Evolutionary conservation across 108 stramenopile genomes (phyloP), one percentile per base, ranked within the genome.

Genomic region (Aurantiochytrium sp.): DNA sequence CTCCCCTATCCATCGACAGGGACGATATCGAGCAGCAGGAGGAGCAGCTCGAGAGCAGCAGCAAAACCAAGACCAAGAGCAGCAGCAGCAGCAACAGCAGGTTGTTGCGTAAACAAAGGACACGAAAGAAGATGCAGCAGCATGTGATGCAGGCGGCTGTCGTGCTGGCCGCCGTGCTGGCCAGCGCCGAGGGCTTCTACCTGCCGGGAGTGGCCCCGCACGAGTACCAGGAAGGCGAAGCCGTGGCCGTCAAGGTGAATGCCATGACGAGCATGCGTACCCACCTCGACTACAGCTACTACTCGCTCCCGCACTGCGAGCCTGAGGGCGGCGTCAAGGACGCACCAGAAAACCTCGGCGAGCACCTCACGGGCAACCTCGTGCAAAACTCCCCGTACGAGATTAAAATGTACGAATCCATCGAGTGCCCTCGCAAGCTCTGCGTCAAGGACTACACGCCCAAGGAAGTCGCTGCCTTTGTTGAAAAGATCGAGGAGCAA

Each of bases 351-450:
- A 99, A 99, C 91, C 97, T 99, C 53, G 99, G 99, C 5, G 98
- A 99, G 92, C 98, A 98, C 91, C 93, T 99, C 59, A 92, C 95
- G 29, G 98, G 99, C 21, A 97, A 99, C 89, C 95, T 97, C 72
- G 98, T 99, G 90, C 96, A 99, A 90, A 96, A 95, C 88, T 98
- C 97, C 28, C 97, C 98, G 72, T 99, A 98, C 95, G 88, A 93
- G 58, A 91, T 99, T 69, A 90, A 92, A 87, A 99, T 99, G 99
- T 97, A 97, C 88, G 92, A 92, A n/a, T 97, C 99, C 88, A 93
- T 96, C 94, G 96, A 93, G 90, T 99, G 98, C 92, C 64, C 64
- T 23, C 92, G 95, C 88, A 96, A 97, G 58, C 90, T 99, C 18
- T 98, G 98, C 91, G 12, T 59, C 35, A 94, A 95, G 72, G 96